Base-by-base conservation (phyloP, 768 basidiomycete genomes). In the Leucogyrophana mollusca region DNA sequence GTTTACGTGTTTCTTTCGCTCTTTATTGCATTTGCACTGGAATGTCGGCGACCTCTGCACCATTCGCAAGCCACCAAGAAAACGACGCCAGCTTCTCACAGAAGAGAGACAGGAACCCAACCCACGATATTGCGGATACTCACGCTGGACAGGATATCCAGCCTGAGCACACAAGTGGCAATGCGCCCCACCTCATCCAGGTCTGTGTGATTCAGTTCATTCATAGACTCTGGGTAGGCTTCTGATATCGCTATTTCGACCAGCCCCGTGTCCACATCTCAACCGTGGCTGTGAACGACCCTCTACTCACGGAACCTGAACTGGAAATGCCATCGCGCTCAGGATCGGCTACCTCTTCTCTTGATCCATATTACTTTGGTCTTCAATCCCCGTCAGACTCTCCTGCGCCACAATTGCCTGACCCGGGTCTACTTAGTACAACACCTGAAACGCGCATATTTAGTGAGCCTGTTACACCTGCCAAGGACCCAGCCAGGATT, bases 291-390 rank as follows among this genome's bases (percentile, higher is more conserved):
- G 57, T 68, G 55, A 47, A 55, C 23, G 47, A 50, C 51, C 51
- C 54, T 53, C 51, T 58, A 52, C 54, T 50, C 52, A 62, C 66
- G 47, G 78, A 82, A 54, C 71, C 67, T 45, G 79, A 80, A 42
- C 62, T 62, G 35, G 62, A 71, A 47, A 25, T 59, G 18, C 52
- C 68, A 40, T 82, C 84, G 44, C 87, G 88, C 61, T 82, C 89
- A 34, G 72, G 72, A 17, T 91, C 90, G 22, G 76, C 86, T 41
- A 82, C 85, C 37, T 90, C 89, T 24, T 89, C 90, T 35, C 73
- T 93, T 45, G 90, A 92, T 71, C 88, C 90, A 7, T 93, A 93
- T 65, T 93, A 93, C 65, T 92, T 92, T 71, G 83, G 87, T 39
- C 65, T 79, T 20, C 77, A 74, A 54, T 83, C 85, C 30, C 81